Evolutionary conservation across 78 protist genomes (phyloP), one percentile per base, ranked within the genome.

Genomic region (Emiliania huxleyi): DNA sequence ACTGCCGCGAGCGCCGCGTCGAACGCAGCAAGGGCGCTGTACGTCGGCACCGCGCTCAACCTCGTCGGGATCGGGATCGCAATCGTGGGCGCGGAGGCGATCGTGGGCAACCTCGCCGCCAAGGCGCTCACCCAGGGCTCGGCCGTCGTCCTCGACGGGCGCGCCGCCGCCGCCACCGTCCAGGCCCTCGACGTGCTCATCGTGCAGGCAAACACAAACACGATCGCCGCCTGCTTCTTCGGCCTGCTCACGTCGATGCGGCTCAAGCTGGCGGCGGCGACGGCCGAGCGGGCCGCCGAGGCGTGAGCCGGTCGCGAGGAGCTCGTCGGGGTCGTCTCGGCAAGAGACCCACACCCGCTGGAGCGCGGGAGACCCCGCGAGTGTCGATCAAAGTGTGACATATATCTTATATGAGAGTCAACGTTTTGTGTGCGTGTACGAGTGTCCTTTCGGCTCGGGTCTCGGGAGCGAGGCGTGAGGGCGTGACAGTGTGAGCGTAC

Each of bases 181-280:
- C 87, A 77, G 46, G 43, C 87, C 15, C 45, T 77, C 49, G 87
- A 77, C n/a, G 29, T 77, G 46, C 87, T 77, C 49, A 77, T 77
- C n/a, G 33, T 77, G 22, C 87, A 77, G n/a, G 87, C 87, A 21
- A 77, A 77, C n/a, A 77, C 87, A 1, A 77, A 77, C 49, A 77
- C 87, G 26, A 22, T 77, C 35, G 29, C 19, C n/a, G 45, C 87
- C 11, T 38, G 1, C 46, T 77, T 23, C n/a, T 6, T 21, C 19
- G 46, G 48, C 33, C n/a, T 77, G 48, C 33, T 33, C 22, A 18
- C 49, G 48, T 0, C 5, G 12, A 40, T 77, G 48, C 19, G 87
- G 44, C 44, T 77, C 29, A 52, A 52, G 62, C 29, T 52, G 8
- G 8, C 62, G 29, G 62, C 62, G 15, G 62, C 62, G 29, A 52